Evolutionary conservation across 768 basidiomycete genomes (phyloP).

Genomic region (Lentinula edodes): DNA sequence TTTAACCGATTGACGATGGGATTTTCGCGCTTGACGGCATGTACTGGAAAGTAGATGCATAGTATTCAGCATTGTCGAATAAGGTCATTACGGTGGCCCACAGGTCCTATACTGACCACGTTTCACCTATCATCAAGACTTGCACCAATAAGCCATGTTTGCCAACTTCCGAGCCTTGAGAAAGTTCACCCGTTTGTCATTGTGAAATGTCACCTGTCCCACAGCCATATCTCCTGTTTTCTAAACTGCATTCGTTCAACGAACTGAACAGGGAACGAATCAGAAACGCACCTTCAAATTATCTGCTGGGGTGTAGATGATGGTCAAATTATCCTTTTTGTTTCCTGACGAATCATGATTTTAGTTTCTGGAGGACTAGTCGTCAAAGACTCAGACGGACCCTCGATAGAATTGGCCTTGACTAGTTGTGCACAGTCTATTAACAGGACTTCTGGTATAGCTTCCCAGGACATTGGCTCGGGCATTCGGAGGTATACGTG

Average conservation of each 20-base stretch:
- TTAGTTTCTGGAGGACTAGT: neutral
- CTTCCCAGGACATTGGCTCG: conserved; percentile 78
- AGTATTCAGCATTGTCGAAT: neutral
- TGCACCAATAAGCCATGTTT: neutral
- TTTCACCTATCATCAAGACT: conserved; percentile 53
- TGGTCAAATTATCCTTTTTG: conserved; percentile 88
- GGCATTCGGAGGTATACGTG: conserved; percentile 95
- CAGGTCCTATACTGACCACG: conserved; percentile 40
- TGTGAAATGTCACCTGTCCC: conserved; percentile 93
- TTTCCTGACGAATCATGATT: conserved; percentile 53
- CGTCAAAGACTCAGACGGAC: conserved; percentile 28
- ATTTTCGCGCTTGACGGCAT: conserved; percentile 81
- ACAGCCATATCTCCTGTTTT: conserved; percentile 99
- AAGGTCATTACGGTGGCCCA: neutral
- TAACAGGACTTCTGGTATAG: conserved; percentile 74
- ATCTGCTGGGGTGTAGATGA: conserved; percentile 90
- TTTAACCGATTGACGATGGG: conserved; percentile 86
- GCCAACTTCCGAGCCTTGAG: neutral
- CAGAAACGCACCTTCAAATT: conserved; percentile 72
- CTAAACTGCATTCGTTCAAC: conserved; percentile 29
- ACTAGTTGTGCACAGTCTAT: conserved; percentile 91
- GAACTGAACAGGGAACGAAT: neutral
- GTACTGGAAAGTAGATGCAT: conserved; percentile 38
- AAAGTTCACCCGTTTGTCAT: conserved; percentile 67
- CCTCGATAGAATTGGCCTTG: conserved; percentile 97